Percentiles rank a stretch among this genome's conserved stretches.
These are phyloP conservation scores for Bacterosira constricta DNA, from an alignment of 108 stramenopile genomes.

Conservation along the genomic window DNA sequence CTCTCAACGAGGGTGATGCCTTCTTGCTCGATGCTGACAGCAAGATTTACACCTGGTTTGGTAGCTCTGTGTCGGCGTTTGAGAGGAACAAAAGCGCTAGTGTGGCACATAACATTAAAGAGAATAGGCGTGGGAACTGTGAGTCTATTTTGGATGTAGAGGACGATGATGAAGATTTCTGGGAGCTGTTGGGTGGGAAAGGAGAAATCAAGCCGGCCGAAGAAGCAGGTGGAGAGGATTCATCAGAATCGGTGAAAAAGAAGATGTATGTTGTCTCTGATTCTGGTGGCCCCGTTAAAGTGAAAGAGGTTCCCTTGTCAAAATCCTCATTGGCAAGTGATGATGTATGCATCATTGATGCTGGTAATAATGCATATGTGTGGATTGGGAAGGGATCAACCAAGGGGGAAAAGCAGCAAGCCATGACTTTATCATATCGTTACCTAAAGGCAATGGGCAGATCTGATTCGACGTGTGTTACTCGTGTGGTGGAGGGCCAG, in stretches of 20 bases:
- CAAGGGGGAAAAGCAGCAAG: slow-evolving; percentile 67
- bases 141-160: slow-evolving; percentile 55
- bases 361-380: slow-evolving; percentile 68
- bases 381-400: slow-evolving; percentile 81
- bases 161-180: slow-evolving; percentile 75
- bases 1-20: slow-evolving; percentile 85
- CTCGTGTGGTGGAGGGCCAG: slow-evolving; percentile 40
- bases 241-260: slow-evolving; percentile 32
- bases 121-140: slow-evolving; percentile 57
- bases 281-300: slow-evolving; percentile 49
- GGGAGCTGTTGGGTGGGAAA: slow-evolving; percentile 78
- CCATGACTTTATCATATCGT: slow-evolving; percentile 45
- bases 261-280: slow-evolving; percentile 57
- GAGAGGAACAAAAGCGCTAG: slow-evolving; percentile 78
- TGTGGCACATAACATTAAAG: slow-evolving; percentile 60
- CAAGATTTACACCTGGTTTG: slow-evolving; percentile 83
- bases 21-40: slow-evolving; percentile 87
- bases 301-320: slow-evolving; percentile 56
- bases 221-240: slow-evolving; percentile 36
- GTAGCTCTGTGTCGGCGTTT: slow-evolving; percentile 53
- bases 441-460: slow-evolving; percentile 24
- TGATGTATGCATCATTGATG: slow-evolving; percentile 79
- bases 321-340: slow-evolving; percentile 54
- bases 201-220: slow-evolving; percentile 54
- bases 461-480: slow-evolving; percentile 15